Percentiles rank a stretch among this genome's conserved stretches.
Conservation (phyloP, 208 protist genomes). For the Leishmania gerbilli region DNA sequence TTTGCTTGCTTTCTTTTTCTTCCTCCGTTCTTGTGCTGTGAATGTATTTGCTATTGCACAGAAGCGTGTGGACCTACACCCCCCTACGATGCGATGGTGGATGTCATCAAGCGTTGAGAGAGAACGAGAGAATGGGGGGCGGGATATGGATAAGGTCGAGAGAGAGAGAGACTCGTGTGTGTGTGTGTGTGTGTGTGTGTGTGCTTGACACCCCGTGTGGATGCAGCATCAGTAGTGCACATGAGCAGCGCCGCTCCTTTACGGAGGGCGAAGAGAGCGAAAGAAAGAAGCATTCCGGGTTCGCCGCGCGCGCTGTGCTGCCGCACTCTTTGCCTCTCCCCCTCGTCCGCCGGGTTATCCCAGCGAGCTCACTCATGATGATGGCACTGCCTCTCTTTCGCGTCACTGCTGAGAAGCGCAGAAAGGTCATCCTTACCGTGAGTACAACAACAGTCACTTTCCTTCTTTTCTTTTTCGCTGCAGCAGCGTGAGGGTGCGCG, state of each 20-base stretch:
- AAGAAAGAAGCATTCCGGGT: neutral
- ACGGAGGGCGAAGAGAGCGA: neutral
- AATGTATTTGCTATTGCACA: neutral
- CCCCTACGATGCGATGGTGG: no score
- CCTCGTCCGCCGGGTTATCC: neutral
- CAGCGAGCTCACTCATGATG: neutral
- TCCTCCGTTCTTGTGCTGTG: neutral
- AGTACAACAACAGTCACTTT: neutral
- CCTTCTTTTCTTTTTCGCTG: neutral
- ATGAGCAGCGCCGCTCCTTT: neutral
- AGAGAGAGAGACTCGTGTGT: no score
- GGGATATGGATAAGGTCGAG: neutral
- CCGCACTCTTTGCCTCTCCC: neutral
- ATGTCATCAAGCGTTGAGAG: neutral
- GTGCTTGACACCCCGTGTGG: neutral
- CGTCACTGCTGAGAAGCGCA: neutral
- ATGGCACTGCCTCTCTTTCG: neutral
- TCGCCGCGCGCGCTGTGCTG: neutral
- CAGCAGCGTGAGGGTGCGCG: neutral
- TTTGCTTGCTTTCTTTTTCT: neutral
- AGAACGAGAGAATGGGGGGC: neutral
- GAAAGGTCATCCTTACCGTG: neutral
- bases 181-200: neutral
- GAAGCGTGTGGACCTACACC: neutral
- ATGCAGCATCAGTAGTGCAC: neutral